Evolutionary conservation across 139 green algal genomes (phyloP), one percentile per base, ranked within the genome.

Genomic region (Chlamydomonas incerta): DNA sequence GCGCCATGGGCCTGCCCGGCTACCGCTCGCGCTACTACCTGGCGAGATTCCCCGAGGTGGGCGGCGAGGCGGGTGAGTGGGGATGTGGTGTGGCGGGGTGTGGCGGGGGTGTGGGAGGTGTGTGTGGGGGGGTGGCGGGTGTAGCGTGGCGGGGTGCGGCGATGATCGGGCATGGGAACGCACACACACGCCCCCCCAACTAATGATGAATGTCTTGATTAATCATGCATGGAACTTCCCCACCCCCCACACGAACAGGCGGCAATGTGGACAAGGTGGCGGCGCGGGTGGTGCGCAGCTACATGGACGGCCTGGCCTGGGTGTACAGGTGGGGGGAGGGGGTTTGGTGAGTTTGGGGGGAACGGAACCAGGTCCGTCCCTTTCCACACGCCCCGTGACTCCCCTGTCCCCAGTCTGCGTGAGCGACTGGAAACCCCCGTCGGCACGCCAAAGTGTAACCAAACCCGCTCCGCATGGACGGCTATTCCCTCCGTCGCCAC

Each of bases 1-100:
- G 93, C 72, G 72, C 69, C n/a, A 86, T 94, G 63, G 66, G 74
- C 14, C 50, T 90, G 33, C 70, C 86, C 0, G 90, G 89, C 28
- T 93, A 91, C 87, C 80, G 92, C 23, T 47, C 89, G 8, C 84
- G 91, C 37, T 91, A 93, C 85, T 95, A 95, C 81, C 50, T 88
- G 55, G 46, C 68, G 21, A 80, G 90, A 50, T 92, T 92, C 86
- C 79, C 79, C 14, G 79, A 85, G 46, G 17, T 75, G 9, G 72
- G 37, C 8, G 85, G 21, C 26, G 70, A 66, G 23, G 60, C 24
- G 60, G 60, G 60, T 66, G 31, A 74, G 50, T 50, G 72, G 29
- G 14, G 0, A 14, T 34, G 24, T 24, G 37, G 28, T 24, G 18
- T 35, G 34, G 34, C 6, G 57, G 74, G 55, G 34, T 35, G 74